Percentiles rank a stretch among this genome's conserved stretches.
Conservation (phyloP, 2,329 filamentous ascomycete species). For the Cercospora zeina region DNA sequence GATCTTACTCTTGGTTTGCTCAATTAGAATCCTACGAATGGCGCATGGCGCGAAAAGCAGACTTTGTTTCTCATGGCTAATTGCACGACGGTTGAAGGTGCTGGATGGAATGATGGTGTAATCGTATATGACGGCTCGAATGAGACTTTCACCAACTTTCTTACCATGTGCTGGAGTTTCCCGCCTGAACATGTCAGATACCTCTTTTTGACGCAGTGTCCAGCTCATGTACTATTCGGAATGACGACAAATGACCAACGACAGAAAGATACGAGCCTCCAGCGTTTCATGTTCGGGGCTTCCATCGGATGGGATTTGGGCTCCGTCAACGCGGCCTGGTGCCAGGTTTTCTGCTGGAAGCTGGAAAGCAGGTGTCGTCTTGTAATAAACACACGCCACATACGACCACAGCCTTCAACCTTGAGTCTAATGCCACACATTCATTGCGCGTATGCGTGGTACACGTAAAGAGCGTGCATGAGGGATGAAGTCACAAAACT, state of each 20-base stretch:
- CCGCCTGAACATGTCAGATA: background rate
- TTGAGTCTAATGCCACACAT: slow-evolving; percentile 26
- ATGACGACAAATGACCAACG: slow-evolving; percentile 19
- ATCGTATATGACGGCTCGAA: background rate
- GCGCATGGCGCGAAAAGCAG: slow-evolving; percentile 2
- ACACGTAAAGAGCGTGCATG: slow-evolving; percentile 17
- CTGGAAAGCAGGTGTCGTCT: slow-evolving; percentile 11
- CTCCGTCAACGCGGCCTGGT: slow-evolving; percentile 7
- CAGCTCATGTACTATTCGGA: background rate
- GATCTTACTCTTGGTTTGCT: slow-evolving; percentile 60
- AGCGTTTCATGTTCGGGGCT: slow-evolving; percentile 8
- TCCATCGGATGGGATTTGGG: background rate
- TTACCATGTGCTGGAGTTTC: background rate
- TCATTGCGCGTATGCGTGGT: slow-evolving; percentile 5
- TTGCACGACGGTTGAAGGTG: background rate
- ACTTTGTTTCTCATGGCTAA: background rate
- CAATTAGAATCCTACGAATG: slow-evolving; percentile 32
- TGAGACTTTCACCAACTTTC: background rate
- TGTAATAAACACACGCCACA: background rate
- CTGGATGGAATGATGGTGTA: background rate
- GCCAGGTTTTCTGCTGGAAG: slow-evolving; percentile 8
- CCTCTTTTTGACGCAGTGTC: background rate
- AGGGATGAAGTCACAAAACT: slow-evolving; percentile 20
- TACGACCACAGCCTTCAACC: slow-evolving; percentile 23
- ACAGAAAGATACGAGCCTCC: background rate